Percentiles rank a stretch among this genome's conserved stretches.
Conservation (phyloP, 2,329 filamentous ascomycete genomes). For the Colletotrichum incanum region DNA sequence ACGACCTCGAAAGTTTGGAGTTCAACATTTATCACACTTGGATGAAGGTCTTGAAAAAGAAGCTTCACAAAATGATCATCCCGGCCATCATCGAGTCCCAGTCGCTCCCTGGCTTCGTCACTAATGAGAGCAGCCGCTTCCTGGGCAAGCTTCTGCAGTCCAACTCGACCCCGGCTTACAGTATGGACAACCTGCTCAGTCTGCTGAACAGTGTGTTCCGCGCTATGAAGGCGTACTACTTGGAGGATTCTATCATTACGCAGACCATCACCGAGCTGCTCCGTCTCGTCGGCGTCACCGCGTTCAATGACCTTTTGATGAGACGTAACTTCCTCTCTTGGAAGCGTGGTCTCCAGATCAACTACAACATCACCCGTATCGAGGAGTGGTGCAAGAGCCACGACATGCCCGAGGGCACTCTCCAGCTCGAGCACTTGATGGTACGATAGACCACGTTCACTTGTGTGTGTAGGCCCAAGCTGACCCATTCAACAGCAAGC, state of each 20-base stretch:
- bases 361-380: slow-evolving; percentile 99
- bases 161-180: slow-evolving; percentile 94
- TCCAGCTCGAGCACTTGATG: slow-evolving; percentile 99
- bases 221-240: slow-evolving; percentile 98
- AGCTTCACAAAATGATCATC: slow-evolving; percentile 99
- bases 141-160: slow-evolving; percentile 95
- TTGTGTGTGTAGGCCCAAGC: neutral
- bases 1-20: slow-evolving; percentile 96
- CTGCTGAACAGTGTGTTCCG: slow-evolving; percentile 97
- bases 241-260: slow-evolving; percentile 95
- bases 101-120: slow-evolving; percentile 97
- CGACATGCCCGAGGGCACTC: slow-evolving; percentile 98
- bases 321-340: slow-evolving; percentile 98
- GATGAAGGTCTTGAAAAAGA: slow-evolving; percentile 99
- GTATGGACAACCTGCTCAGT: slow-evolving; percentile 98
- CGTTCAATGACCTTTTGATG: slow-evolving; percentile 98
- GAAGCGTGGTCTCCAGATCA: slow-evolving; percentile 99
- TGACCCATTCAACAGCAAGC: slow-evolving; percentile 77
- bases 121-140: slow-evolving; percentile 98
- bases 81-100: slow-evolving; percentile 99
- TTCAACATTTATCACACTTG: slow-evolving; percentile 99
- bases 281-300: slow-evolving; percentile 93
- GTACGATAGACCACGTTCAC: slow-evolving; percentile 60
- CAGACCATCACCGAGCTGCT: slow-evolving; percentile 96
- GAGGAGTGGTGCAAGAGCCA: slow-evolving; percentile 99